These are phyloP conservation scores for Anacardium occidentale DNA, from an alignment of 345 rosid species.

Conservation along the genomic window DNA sequence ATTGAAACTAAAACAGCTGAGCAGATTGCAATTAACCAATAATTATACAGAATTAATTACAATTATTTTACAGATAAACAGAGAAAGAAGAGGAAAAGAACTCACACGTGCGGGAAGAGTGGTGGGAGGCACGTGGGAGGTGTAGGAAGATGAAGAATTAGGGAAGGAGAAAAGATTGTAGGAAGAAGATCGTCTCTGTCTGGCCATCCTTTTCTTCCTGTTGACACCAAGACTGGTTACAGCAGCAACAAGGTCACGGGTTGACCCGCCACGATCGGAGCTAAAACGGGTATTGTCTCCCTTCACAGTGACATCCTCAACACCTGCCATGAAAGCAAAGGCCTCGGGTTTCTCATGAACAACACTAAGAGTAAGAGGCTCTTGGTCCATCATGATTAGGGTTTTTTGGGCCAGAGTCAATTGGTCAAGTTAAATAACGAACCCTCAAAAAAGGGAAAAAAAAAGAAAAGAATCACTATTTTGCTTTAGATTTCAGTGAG, in stretches of 20 bases:
- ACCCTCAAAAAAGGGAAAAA: constrained; percentile 19
- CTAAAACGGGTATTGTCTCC: constrained; percentile 29
- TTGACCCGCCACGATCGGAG: constrained; percentile 43
- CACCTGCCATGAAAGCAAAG: constrained; percentile 57
- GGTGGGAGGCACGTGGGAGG: constrained; percentile 50
- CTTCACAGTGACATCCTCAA: constrained; percentile 31
- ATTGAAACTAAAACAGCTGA: too few species aligned
- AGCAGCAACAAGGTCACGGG: constrained; percentile 43
- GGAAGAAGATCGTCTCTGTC: constrained; percentile 76
- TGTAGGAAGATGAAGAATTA: constrained; percentile 26
- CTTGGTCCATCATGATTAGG: constrained; percentile 43
- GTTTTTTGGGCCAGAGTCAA: constrained; percentile 27
- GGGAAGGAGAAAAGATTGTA: constrained; percentile 43
- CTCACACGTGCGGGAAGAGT: constrained; percentile 78
- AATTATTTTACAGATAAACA: background rate
- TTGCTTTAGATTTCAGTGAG: constrained; percentile 39
- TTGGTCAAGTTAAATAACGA: constrained; percentile 31
- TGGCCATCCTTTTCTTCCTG: constrained; percentile 84
- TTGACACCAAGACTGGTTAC: constrained; percentile 54
- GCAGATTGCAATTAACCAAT: too few species aligned
- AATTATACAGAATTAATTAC: too few species aligned
- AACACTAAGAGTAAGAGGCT: constrained; percentile 13
- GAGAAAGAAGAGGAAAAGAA: background rate
- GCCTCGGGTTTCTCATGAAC: constrained; percentile 59
- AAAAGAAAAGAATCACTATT: constrained; percentile 22